Evolutionary conservation across 2,329 filamentous ascomycete genomes (phyloP), one percentile per base, ranked within the genome.

Genomic region (Alternaria brassicicola): DNA sequence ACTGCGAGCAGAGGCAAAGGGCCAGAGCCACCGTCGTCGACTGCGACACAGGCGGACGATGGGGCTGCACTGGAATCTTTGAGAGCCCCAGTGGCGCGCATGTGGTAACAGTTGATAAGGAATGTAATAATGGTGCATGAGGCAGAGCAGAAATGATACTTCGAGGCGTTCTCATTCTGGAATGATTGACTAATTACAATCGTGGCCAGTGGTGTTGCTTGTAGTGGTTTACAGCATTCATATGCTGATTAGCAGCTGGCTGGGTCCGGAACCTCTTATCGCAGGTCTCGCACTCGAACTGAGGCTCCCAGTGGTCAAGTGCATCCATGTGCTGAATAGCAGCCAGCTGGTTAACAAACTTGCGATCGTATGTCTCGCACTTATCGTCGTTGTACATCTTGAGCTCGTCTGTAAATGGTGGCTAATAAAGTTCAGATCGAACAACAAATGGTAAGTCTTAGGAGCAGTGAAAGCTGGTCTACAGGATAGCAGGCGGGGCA

Each of bases 301-400:
- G 35, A 25, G 39, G 49, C 10, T 15, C 35, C 48, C 12, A 42
- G 35, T 57, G 42, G 42, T 26, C 33, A 6, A 10, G 21, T 47
- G 53, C 55, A 6, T 57, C 42, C 64, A 67, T 67, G 30, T 65
- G 63, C 39, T 66, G 51, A 5, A 38, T 55, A 7, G 49, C 45
- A 50, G 57, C 52, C 31, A 23, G 47, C 28, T 41, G 47, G 17
- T 53, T 62, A 7, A 26, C n/a, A 39, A 67, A 63, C n/a, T 39
- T 13, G 9, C 59, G 49, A 42, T 49, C 38, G 47, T 59, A 66
- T 5, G 28, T 58, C n/a, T 66, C 58, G 50, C 61, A 67, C 9
- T 60, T 53, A 15, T 49, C 12, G 19, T 54, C 45, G 42, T 59
- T 19, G 35, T 54, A 55, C 47, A 54, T 58, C 2, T 35, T 8